A percentile compares a stretch with the other conserved stretches of the same genome.
phyloP scores from a whole-genome alignment of 208 protist genomes.

The Leishmania mexicana region DNA sequence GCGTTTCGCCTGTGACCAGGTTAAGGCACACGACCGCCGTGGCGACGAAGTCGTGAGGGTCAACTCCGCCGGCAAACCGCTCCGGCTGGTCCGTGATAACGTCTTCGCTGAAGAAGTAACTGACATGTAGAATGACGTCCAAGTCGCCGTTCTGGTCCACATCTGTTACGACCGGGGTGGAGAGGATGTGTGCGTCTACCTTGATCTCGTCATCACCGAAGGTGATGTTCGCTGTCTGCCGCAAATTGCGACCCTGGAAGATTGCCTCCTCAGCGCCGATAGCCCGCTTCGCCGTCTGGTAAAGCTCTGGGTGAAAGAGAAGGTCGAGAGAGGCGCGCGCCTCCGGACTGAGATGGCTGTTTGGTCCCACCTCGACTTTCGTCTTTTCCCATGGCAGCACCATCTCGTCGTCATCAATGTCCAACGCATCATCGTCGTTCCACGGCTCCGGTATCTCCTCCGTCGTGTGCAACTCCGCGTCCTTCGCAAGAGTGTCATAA shows the following conservation, averaged over 20 bases:
- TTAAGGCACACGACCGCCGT: slow-evolving; percentile 87
- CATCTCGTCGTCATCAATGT: slow-evolving; percentile 10
- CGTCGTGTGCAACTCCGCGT: no score
- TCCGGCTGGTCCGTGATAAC: slow-evolving; percentile 16
- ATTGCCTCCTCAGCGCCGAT: slow-evolving; percentile 27
- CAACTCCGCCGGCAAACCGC: slow-evolving; percentile 38
- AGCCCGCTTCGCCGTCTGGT: slow-evolving; percentile 36
- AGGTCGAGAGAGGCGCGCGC: slow-evolving; percentile 73
- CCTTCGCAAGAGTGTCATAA: not conserved
- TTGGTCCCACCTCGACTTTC: slow-evolving; percentile 35
- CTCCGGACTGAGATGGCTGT: slow-evolving; percentile 66
- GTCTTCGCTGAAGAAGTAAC: slow-evolving; percentile 90
- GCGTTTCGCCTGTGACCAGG: slow-evolving; percentile 76
- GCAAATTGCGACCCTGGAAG: slow-evolving; percentile 45
- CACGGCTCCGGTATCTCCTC: not conserved
- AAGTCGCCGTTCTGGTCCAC: slow-evolving; percentile 83
- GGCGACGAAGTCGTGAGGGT: slow-evolving; percentile 83
- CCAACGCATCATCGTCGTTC: slow-evolving; percentile 17
- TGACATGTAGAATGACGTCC: slow-evolving; percentile 90
- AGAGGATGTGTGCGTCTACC: slow-evolving; percentile 88
- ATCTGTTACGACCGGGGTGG: slow-evolving; percentile 85
- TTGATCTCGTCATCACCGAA: slow-evolving; percentile 67
- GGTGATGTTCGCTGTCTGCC: slow-evolving; percentile 19
- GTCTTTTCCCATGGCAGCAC: not conserved
- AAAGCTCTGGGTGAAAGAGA: slow-evolving; percentile 76